A percentile compares a stretch with the other conserved stretches of the same genome.
phyloP scores from a whole-genome alignment of 192 early-diverging fungal genomes.

The Bifiguratus adelaidae region DNA sequence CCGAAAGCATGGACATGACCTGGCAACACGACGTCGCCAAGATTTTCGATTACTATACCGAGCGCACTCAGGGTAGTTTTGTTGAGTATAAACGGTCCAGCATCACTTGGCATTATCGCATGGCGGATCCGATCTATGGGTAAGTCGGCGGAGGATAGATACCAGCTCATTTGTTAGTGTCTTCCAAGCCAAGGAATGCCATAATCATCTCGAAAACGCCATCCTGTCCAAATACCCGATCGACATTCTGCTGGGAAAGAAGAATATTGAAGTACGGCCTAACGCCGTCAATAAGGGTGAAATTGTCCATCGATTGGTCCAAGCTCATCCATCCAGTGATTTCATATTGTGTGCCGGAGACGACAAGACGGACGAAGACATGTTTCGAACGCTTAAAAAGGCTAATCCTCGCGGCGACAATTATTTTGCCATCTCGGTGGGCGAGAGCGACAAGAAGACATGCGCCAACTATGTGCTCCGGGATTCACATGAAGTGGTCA shows the following conservation, averaged over 20 bases:
- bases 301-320: slow-evolving; percentile 80
- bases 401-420: not conserved
- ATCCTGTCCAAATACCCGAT: slow-evolving; percentile 87
- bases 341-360: slow-evolving; percentile 96
- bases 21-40: slow-evolving; percentile 93
- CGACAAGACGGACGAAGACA: slow-evolving; percentile 96
- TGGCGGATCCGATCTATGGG: slow-evolving; percentile 92
- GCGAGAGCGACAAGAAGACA: slow-evolving; percentile 79
- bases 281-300: slow-evolving; percentile 92
- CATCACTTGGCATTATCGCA: slow-evolving; percentile 95
- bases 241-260: slow-evolving; percentile 94
- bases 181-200: slow-evolving; percentile 97
- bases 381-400: slow-evolving; percentile 67
- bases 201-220: slow-evolving; percentile 88
- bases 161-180: slow-evolving; percentile 15
- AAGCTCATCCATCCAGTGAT: slow-evolving; percentile 52
- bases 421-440: slow-evolving; percentile 77
- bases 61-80: slow-evolving; percentile 89
- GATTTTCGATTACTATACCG: slow-evolving; percentile 92
- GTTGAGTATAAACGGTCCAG: slow-evolving; percentile 90
- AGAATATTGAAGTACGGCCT: slow-evolving; percentile 94
- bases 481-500: slow-evolving; percentile 54
- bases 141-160: slow-evolving; percentile 1
- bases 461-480: slow-evolving; percentile 74
- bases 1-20: slow-evolving; percentile 66